These are phyloP conservation scores for Heliamphora pulchella DNA, from an alignment of 179 eudicot species.

Conservation along the genomic window DNA sequence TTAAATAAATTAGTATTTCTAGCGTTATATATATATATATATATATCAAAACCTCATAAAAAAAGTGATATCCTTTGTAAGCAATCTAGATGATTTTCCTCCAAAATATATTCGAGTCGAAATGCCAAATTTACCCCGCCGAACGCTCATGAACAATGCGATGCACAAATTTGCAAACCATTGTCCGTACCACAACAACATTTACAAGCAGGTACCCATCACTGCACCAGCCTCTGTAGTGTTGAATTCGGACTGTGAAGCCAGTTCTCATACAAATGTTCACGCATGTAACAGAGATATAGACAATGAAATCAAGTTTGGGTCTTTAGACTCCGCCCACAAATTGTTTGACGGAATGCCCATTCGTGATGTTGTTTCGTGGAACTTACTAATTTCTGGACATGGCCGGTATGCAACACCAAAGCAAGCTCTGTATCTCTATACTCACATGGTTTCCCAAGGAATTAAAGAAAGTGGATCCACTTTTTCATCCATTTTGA, in stretches of 20 bases:
- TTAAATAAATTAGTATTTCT: too few relatives aligned
- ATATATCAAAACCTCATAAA: too few relatives aligned
- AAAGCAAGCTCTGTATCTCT: constrained; percentile 35
- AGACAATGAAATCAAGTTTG: constrained; percentile 36
- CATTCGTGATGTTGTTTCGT: constrained; percentile 44
- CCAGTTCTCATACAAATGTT: constrained; percentile 24
- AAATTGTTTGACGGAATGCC: constrained; percentile 74
- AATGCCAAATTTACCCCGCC: neutral
- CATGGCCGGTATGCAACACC: constrained; percentile 33
- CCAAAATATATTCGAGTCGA: neutral
- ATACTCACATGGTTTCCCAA: constrained; percentile 41
- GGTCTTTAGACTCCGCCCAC: constrained; percentile 34
- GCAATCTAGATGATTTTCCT: neutral
- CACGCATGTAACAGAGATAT: constrained; percentile 40
- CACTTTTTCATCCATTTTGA: constrained; percentile 50
- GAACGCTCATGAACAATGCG: constrained; percentile 16
- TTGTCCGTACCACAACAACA: constrained; percentile 10
- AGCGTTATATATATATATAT: too few relatives aligned
- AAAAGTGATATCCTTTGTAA: too few relatives aligned
- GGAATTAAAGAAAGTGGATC: constrained; percentile 48
- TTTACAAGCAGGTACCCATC: constrained; percentile 11
- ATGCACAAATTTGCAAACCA: neutral
- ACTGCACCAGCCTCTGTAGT: constrained; percentile 11
- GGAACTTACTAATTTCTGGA: constrained; percentile 65
- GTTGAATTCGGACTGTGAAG: constrained; percentile 28